A percentile compares a stretch with the other conserved stretches of the same genome.
Evolutionary conservation across 345 rosid species (phyloP).

Genomic region (Populus nigra): DNA sequence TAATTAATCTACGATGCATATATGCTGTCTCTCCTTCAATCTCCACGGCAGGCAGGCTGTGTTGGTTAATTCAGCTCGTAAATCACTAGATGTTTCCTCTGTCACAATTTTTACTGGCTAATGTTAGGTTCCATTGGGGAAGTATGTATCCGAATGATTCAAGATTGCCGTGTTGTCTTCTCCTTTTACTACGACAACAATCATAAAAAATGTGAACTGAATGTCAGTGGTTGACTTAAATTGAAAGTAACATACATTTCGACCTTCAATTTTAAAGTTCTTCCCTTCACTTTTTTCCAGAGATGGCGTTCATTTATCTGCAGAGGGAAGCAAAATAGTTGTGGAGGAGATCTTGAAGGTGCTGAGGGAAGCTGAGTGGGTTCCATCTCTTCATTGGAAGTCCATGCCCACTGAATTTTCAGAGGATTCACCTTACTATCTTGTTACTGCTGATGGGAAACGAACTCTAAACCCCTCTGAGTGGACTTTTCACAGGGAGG

Average conservation of each 20-base stretch:
- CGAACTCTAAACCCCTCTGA: constrained; percentile 68
- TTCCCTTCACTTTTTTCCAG: constrained; percentile 14
- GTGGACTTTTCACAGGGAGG: constrained; percentile 79
- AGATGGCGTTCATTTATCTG: constrained; percentile 87
- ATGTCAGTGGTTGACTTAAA: not conserved
- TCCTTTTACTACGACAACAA: not conserved
- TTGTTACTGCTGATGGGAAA: constrained; percentile 76
- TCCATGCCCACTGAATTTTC: constrained; percentile 82
- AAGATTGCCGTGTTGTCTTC: not conserved
- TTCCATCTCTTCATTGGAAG: constrained; percentile 89
- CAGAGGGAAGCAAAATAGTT: constrained; percentile 84
- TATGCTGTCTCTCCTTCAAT: not conserved
- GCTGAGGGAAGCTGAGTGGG: constrained; percentile 79
- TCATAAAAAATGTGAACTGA: not conserved
- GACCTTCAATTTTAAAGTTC: not conserved
- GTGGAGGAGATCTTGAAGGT: constrained; percentile 76
- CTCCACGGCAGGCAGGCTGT: not conserved
- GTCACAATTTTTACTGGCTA: not conserved
- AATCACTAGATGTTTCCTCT: not conserved
- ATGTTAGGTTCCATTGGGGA: not conserved
- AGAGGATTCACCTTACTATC: constrained; percentile 69
- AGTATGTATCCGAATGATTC: not conserved
- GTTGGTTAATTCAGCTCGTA: not conserved
- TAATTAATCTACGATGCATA: not conserved
- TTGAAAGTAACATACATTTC: not conserved